phyloP scores from a whole-genome alignment of 169 alveolate genomes.

The Eimeria necatrix region DNA sequence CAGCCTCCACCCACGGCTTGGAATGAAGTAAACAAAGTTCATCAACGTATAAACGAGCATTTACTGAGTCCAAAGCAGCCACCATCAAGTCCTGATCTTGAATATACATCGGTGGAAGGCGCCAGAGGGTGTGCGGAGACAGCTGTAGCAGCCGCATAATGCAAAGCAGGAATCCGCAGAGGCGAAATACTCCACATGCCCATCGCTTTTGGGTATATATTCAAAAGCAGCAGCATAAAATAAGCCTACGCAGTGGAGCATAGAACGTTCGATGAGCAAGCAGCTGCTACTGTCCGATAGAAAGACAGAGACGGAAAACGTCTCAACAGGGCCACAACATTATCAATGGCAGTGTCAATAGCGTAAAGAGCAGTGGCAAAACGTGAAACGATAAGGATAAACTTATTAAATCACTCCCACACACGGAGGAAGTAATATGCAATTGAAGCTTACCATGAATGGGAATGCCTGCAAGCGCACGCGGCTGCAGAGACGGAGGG shows the following conservation, averaged over 20 bases:
- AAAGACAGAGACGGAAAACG: neutral
- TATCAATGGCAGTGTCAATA: too few relatives aligned
- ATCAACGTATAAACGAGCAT: conserved; percentile 98
- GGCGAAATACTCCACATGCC: neutral
- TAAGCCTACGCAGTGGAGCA: too few relatives aligned
- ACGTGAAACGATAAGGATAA: too few relatives aligned
- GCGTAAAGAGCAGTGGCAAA: too few relatives aligned
- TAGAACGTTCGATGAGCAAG: too few relatives aligned
- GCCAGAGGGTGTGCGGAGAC: conserved; percentile 9
- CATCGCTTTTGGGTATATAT: too few relatives aligned
- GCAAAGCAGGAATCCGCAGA: neutral
- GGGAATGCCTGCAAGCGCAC: conserved; percentile 56
- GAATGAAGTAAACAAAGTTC: conserved; percentile 98
- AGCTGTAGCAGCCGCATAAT: conserved; percentile 39
- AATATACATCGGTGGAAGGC: conserved; percentile 38
- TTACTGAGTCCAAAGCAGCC: conserved; percentile 76
- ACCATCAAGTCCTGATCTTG: conserved; percentile 72
- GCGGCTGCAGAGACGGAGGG: conserved; percentile 32
- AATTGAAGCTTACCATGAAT: conserved; percentile 32
- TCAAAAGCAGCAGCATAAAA: neutral
- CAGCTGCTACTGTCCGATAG: neutral
- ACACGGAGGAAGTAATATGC: neutral
- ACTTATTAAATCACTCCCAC: too few relatives aligned
- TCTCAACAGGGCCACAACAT: too few relatives aligned
- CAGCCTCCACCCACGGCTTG: conserved; percentile 99